Evolutionary conservation across 2,329 filamentous ascomycete species (phyloP).

Genomic region (Lithohypha guttulata): DNA sequence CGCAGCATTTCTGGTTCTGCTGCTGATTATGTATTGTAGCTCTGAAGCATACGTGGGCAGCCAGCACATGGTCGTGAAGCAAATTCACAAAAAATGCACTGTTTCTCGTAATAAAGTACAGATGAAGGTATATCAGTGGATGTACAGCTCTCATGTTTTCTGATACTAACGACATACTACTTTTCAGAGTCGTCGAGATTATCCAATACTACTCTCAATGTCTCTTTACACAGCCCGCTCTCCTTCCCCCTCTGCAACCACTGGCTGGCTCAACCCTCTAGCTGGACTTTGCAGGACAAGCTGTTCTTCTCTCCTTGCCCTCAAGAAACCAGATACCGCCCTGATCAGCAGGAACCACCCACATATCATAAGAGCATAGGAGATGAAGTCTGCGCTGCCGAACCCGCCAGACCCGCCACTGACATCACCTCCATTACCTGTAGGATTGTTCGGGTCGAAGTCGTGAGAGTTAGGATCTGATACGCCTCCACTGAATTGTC

Average conservation of each 20-base stretch:
- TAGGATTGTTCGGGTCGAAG: conserved; percentile 64
- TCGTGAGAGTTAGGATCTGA: conserved; percentile 82
- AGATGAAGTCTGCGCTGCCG: conserved; percentile 59
- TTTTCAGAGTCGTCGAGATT: too few species aligned
- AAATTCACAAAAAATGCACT: too few species aligned
- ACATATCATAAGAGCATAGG: conserved; percentile 89
- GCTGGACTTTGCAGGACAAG: conserved; percentile 88
- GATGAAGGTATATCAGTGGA: too few species aligned
- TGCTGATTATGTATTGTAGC: too few species aligned
- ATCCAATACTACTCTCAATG: too few species aligned
- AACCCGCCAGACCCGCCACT: conserved; percentile 14
- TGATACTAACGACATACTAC: too few species aligned
- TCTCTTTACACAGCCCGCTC: conserved; percentile 60
- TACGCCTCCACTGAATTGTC: conserved; percentile 47
- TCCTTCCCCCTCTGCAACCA: conserved; percentile 79
- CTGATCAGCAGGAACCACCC: conserved; percentile 97
- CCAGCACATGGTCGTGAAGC: too few species aligned
- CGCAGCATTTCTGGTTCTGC: too few species aligned
- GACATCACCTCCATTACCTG: conserved; percentile 15
- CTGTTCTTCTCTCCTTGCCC: conserved; percentile 81
- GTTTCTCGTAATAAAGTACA: too few species aligned
- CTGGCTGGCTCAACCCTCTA: conserved; percentile 68
- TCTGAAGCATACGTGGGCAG: too few species aligned
- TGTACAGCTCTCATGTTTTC: too few species aligned
- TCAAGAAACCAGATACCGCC: conserved; percentile 81